phyloP scores from a whole-genome alignment of 78 protist species.

The Tieghemostelium lacteum region DNA sequence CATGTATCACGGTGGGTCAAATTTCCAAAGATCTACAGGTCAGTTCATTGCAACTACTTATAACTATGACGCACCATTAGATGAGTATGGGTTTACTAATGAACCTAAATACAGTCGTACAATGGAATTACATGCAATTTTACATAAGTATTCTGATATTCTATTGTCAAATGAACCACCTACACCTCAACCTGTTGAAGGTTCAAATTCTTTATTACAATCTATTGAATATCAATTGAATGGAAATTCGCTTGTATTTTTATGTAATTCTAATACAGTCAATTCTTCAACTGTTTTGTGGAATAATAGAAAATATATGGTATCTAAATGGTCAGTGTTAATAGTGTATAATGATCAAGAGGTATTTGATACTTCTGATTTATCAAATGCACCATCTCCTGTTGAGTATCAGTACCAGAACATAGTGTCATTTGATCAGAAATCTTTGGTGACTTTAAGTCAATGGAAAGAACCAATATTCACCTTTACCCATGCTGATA shows the following conservation, averaged over 20 bases:
- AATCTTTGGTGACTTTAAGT: neutral
- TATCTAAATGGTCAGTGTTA: constrained; percentile 41
- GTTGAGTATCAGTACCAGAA: neutral
- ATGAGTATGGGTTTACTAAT: constrained; percentile 69
- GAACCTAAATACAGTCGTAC: constrained; percentile 27
- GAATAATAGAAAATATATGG: neutral
- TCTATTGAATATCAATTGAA: neutral
- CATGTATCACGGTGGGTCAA: constrained; percentile 86
- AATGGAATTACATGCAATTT: neutral
- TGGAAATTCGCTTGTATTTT: neutral
- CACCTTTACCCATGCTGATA: neutral
- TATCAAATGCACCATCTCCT: too few species aligned
- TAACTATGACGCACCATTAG: constrained; percentile 85
- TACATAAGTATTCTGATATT: neutral
- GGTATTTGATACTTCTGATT: constrained; percentile 29
- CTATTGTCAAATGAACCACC: neutral
- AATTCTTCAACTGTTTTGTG: neutral
- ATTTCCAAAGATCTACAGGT: constrained; percentile 76
- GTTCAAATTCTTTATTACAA: too few species aligned
- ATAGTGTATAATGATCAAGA: neutral
- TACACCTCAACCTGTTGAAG: neutral
- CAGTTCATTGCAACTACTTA: constrained; percentile 72
- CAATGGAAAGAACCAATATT: neutral
- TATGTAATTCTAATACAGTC: neutral
- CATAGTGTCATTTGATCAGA: neutral